Percentiles rank a stretch among this genome's conserved stretches.
phyloP scores from a whole-genome alignment of 2,329 filamentous ascomycete species.

The Tolypocladium inflatum region DNA sequence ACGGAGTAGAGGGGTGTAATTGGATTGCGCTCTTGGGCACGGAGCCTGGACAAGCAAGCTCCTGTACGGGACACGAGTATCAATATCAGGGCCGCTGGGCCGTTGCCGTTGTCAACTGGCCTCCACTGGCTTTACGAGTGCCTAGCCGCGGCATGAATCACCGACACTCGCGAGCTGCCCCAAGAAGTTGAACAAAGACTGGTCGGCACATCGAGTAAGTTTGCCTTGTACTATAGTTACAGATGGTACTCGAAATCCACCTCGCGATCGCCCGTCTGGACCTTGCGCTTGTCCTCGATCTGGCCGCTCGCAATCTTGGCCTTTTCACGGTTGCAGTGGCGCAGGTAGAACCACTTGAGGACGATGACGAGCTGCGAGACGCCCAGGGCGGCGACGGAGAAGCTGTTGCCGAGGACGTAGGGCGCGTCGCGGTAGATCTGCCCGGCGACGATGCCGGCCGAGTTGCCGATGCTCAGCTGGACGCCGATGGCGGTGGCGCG shows the following conservation, averaged over 20 bases:
- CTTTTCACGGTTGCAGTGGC: constrained; percentile 30
- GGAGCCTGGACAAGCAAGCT: not conserved
- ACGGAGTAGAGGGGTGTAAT: not conserved
- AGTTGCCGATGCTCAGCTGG: constrained; percentile 35
- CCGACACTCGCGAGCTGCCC: not conserved
- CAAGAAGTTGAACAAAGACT: not conserved
- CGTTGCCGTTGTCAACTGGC: not conserved
- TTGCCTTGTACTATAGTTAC: constrained; percentile 3
- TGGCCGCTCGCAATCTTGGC: constrained; percentile 26
- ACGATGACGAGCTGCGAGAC: constrained; percentile 26
- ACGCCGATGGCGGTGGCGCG: constrained; percentile 36
- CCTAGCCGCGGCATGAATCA: not conserved
- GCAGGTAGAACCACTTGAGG: constrained; percentile 31
- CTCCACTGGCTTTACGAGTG: not conserved
- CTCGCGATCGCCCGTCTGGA: constrained; percentile 35
- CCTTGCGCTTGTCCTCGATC: constrained; percentile 30
- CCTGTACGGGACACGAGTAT: not conserved
- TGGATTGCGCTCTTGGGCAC: not conserved
- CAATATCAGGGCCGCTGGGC: not conserved
- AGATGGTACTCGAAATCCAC: constrained; percentile 38
- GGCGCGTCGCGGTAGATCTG: constrained; percentile 24
- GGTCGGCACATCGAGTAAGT: no score
- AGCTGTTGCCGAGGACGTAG: constrained; percentile 20
- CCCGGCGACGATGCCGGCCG: constrained; percentile 32
- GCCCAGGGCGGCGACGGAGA: constrained; percentile 15